phyloP scores from a whole-genome alignment of 108 stramenopile genomes.

The Nitzschia palea region DNA sequence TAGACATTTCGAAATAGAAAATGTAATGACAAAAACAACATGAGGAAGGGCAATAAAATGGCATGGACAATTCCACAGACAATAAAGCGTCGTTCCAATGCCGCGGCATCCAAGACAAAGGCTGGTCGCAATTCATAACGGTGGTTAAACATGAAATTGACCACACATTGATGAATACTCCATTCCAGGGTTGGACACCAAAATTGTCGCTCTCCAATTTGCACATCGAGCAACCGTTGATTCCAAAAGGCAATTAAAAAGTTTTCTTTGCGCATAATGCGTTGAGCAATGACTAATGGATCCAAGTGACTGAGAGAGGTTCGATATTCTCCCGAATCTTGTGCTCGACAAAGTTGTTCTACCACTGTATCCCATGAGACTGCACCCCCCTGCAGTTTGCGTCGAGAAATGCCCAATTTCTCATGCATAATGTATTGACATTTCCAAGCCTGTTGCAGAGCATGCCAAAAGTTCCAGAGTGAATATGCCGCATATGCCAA shows the following conservation, averaged over 20 bases:
- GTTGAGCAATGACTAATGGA: conserved; percentile 74
- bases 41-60: conserved; percentile 90
- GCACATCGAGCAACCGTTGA: conserved; percentile 75
- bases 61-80: conserved; percentile 89
- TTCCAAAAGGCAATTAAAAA: conserved; percentile 95
- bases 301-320: conserved; percentile 31
- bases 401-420: conserved; percentile 60
- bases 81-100: conserved; percentile 75
- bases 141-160: conserved; percentile 98
- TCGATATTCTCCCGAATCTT: conserved; percentile 67
- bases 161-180: conserved; percentile 87
- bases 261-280: conserved; percentile 95
- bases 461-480: conserved; percentile 51
- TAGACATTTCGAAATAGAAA: conserved; percentile 94
- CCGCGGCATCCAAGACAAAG: conserved; percentile 79
- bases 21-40: conserved; percentile 91
- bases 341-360: conserved; percentile 53
- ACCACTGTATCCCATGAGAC: conserved; percentile 85
- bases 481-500: conserved; percentile 60
- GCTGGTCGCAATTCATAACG: conserved; percentile 86
- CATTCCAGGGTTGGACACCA: conserved; percentile 52
- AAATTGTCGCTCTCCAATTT: conserved; percentile 37
- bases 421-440: conserved; percentile 70
- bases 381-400: conserved; percentile 79
- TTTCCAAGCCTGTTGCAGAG: conserved; percentile 52